Conservation (phyloP, 768 basidiomycete species). For the Boletus reticuloceps region DNA sequence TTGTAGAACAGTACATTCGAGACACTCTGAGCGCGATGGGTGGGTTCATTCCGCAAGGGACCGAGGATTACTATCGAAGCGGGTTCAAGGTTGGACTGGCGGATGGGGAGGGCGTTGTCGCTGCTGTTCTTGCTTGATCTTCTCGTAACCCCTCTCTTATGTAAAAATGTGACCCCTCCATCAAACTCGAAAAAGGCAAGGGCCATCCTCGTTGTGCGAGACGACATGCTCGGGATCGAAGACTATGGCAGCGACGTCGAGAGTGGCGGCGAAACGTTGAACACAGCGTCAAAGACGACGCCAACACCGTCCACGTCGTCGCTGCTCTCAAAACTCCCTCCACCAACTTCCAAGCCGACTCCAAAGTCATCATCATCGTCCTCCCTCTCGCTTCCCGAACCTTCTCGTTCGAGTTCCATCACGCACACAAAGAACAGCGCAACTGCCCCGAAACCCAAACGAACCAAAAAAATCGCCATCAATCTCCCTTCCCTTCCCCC, state of each 20-base stretch:
- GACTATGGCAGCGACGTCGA: conserved; percentile 75
- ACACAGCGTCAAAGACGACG: conserved; percentile 1
- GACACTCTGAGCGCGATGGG: conserved; percentile 38
- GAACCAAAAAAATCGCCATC: conserved; percentile 43
- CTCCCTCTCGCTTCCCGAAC: conserved; percentile 29
- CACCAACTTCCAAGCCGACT: conserved; percentile 31
- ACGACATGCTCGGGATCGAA: conserved; percentile 69
- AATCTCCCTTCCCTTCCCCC: conserved; percentile 29
- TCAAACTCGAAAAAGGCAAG: not conserved
- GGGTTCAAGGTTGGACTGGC: conserved; percentile 16
- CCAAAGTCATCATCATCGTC: conserved; percentile 30
- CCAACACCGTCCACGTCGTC: conserved; percentile 8
- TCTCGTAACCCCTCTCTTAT: no score
- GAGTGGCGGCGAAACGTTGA: conserved; percentile 43
- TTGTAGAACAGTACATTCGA: conserved; percentile 55
- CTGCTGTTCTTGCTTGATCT: conserved; percentile 5
- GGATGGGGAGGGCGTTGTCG: conserved; percentile 13
- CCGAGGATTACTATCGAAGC: conserved; percentile 6
- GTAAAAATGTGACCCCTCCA: not conserved
- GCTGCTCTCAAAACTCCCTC: conserved; percentile 21
- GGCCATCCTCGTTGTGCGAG: no score
- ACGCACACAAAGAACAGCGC: not conserved
- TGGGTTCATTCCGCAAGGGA: conserved; percentile 4
- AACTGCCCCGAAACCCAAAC: conserved; percentile 38
- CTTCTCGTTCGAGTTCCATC: conserved; percentile 8